phyloP scores from a whole-genome alignment of 345 rosid species.

The Aquilaria yunnanensis region DNA sequence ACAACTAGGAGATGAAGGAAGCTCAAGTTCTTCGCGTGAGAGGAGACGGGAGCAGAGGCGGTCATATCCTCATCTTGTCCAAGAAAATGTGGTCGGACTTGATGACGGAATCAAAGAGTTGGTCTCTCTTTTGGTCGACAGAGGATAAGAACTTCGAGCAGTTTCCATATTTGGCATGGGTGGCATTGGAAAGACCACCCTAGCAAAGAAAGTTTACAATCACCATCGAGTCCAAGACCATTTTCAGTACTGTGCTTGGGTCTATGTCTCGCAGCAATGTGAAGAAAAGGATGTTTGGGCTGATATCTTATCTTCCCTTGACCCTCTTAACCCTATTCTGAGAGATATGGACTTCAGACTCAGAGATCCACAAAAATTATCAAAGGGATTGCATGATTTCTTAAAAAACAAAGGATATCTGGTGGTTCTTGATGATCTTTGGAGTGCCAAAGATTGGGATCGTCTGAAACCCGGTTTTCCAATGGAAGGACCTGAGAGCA shows the following conservation, averaged over 20 bases:
- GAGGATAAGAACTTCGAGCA: conserved; percentile 6
- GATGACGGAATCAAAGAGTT: conserved; percentile 10
- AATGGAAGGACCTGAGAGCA: neutral
- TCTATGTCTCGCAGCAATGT: conserved; percentile 29
- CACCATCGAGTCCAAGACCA: conserved; percentile 13
- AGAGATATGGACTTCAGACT: conserved; percentile 17
- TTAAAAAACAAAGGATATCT: conserved; percentile 21
- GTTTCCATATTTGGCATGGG: too few relatives aligned
- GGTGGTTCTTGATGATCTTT: conserved; percentile 40
- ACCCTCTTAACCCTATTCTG: neutral
- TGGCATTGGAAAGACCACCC: conserved; percentile 15
- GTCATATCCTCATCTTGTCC: conserved; percentile 20
- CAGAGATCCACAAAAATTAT: conserved; percentile 12
- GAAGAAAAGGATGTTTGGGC: conserved; percentile 18
- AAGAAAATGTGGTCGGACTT: conserved; percentile 21
- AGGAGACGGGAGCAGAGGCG: conserved; percentile 17
- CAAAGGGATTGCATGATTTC: conserved; percentile 6
- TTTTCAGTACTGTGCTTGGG: conserved; percentile 31
- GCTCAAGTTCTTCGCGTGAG: neutral
- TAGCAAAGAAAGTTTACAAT: conserved; percentile 27
- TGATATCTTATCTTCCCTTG: conserved; percentile 12
- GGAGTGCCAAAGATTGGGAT: conserved; percentile 27
- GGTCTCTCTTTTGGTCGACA: conserved; percentile 11
- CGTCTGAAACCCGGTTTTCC: conserved; percentile 27
- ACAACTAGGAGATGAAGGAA: neutral